phyloP scores from a whole-genome alignment of 1,284 basidiomycete species.

The Sphagnurus paluster region DNA sequence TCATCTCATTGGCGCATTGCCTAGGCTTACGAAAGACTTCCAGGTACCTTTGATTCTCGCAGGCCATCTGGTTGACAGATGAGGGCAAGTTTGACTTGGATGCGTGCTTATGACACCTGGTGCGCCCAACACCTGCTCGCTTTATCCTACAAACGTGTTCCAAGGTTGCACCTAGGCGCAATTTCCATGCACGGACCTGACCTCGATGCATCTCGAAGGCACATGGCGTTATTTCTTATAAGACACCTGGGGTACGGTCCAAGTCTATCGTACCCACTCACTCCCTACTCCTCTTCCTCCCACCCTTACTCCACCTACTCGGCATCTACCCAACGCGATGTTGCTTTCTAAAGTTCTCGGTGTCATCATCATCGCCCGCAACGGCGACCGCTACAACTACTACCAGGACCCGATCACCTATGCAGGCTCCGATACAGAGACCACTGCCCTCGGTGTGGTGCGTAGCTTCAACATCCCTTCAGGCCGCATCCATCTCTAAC shows the following conservation, averaged over 20 bases:
- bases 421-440: conserved; percentile 67
- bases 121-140: conserved; percentile 3
- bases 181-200: conserved; percentile 18
- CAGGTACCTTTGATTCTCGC: neutral
- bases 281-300: conserved; percentile 17
- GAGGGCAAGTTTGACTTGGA: neutral
- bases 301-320: conserved; percentile 11
- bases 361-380: conserved; percentile 80
- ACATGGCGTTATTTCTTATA: conserved; percentile 11
- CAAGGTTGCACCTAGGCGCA: conserved; percentile 10
- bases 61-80: neutral
- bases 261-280: conserved; percentile 1
- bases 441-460: conserved; percentile 84
- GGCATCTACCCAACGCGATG: conserved; percentile 32
- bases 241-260: neutral
- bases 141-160: conserved; percentile 5
- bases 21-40: neutral
- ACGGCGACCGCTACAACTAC: conserved; percentile 76
- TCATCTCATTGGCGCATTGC: conserved; percentile 3
- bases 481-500: neutral
- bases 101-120: neutral
- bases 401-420: conserved; percentile 75
- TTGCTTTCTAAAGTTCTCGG: conserved; percentile 73
- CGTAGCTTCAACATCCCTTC: conserved; percentile 21
- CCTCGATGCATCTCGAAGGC: conserved; percentile 2